These are phyloP conservation scores for Myxozyma vanderwaltii DNA, from an alignment of 805 yeast genomes.

Conservation along the genomic window DNA sequence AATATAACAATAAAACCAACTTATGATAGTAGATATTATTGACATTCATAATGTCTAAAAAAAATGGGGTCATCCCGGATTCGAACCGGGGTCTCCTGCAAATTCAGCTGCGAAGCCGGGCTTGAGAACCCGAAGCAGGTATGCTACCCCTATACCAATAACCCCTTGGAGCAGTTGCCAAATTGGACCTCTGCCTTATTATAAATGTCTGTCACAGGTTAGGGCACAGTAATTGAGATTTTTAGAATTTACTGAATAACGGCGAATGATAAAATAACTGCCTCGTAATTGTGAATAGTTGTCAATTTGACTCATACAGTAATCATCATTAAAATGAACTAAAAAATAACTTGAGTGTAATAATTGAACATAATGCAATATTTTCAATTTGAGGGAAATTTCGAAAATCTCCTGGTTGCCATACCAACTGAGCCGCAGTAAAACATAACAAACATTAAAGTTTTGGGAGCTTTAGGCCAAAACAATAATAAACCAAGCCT, in stretches of 20 bases:
- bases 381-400: neutral
- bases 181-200: neutral
- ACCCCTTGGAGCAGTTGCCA: constrained; percentile 35
- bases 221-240: too few species aligned
- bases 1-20: too few species aligned
- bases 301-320: too few species aligned
- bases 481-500: too few species aligned
- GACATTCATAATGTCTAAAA: too few species aligned
- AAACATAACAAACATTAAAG: neutral
- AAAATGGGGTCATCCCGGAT: constrained; percentile 46
- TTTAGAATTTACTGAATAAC: too few species aligned
- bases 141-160: constrained; percentile 47
- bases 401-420: neutral
- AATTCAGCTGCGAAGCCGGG: constrained; percentile 22
- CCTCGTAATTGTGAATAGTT: too few species aligned
- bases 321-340: too few species aligned
- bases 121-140: constrained; percentile 46
- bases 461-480: too few species aligned
- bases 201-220: neutral
- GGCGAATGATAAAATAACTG: too few species aligned
- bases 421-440: constrained; percentile 7
- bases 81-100: constrained; percentile 49
- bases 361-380: neutral
- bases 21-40: neutral
- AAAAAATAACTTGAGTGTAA: too few species aligned